Base-by-base conservation (phyloP, 176 grass and related monocot species). In the Dendrocalamus sinicus region DNA sequence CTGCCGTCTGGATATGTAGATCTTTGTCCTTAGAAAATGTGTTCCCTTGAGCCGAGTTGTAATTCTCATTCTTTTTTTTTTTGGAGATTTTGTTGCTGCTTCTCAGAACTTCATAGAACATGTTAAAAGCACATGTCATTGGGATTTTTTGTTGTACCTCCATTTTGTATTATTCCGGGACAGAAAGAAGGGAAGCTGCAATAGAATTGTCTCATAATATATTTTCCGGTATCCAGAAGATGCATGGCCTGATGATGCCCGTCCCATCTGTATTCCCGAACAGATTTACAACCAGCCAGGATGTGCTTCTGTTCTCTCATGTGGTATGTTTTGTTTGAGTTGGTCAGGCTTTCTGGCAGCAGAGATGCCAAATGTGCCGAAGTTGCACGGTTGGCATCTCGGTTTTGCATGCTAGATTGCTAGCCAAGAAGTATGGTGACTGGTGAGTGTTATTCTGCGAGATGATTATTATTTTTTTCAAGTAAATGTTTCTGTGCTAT, bases 31-130 rank as follows among this genome's bases (percentile, higher is more conserved):
- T 91, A 91, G 85, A 83, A 87, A 62, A 76, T 64, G 61, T 50
- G 70, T 65, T 70, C 59, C 81, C 70, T 62, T 37, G 45, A 88
- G 89, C 63, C 39, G 20, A 74, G 69, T 73, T 89, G 86, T 89
- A 77, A 72, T 67, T 35, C 63, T 69, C 83, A 89, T 89, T 89
- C 73, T 86, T 92, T 89, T 71, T 92, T 89, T 71, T 59, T 80
- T 82, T 92, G 83, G 86, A 89, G 74, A 86, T 92, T 89, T 86
- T 89, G 23, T 79, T 89, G 83, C 79, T 39, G 83, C 90, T 92
- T 82, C 90, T 92, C 81, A 87, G 85, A 87, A 88, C 89, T 77
- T 83, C 35, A 77, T 84, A 80, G 81, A 84, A 59, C 75, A 84
- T 88, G 81, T 85, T 88, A 54, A 81, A 87, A 80, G 60, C 84